A percentile compares a stretch with the other conserved stretches of the same genome.
phyloP scores from a whole-genome alignment of 352 stramenopile species.

The Thalassiosira ordinaria region DNA sequence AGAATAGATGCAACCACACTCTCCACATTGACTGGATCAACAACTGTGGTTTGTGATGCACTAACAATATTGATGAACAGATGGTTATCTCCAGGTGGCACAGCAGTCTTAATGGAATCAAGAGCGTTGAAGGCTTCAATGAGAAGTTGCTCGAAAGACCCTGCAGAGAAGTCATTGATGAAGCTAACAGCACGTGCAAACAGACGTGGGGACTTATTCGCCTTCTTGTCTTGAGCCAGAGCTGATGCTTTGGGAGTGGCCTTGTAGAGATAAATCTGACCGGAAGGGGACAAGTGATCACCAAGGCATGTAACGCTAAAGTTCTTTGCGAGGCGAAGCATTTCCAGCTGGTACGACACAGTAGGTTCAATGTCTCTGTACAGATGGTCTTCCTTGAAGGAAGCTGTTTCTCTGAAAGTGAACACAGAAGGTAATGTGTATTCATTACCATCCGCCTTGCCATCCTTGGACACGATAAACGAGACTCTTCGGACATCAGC shows the following conservation, averaged over 20 bases:
- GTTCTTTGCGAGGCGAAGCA: slow-evolving; percentile 93
- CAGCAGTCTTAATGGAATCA: slow-evolving; percentile 88
- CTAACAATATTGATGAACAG: slow-evolving; percentile 99
- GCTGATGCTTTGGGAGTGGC: slow-evolving; percentile 92
- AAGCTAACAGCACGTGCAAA: slow-evolving; percentile 94
- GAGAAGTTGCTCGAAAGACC: slow-evolving; percentile 96
- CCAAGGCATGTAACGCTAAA: slow-evolving; percentile 95
- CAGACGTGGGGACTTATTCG: slow-evolving; percentile 90
- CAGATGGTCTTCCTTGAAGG: slow-evolving; percentile 97
- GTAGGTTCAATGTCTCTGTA: slow-evolving; percentile 98
- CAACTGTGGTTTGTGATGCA: slow-evolving; percentile 86
- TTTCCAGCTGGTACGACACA: slow-evolving; percentile 97
- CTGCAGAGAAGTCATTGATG: slow-evolving; percentile 79
- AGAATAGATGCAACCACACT: slow-evolving; percentile 91
- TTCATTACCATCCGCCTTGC: slow-evolving; percentile 47
- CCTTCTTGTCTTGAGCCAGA: slow-evolving; percentile 86
- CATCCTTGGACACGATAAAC: slow-evolving; percentile 79
- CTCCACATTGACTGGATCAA: slow-evolving; percentile 96
- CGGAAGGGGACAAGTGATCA: slow-evolving; percentile 88
- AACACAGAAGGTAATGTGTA: slow-evolving; percentile 86
- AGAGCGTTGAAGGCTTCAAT: slow-evolving; percentile 98
- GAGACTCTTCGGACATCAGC: slow-evolving; percentile 85
- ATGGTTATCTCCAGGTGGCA: slow-evolving; percentile 92
- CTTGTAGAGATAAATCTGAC: slow-evolving; percentile 99
- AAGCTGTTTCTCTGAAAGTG: slow-evolving; percentile 88